phyloP scores from a whole-genome alignment of 331 rosid genomes.

The Saraca asoca region DNA sequence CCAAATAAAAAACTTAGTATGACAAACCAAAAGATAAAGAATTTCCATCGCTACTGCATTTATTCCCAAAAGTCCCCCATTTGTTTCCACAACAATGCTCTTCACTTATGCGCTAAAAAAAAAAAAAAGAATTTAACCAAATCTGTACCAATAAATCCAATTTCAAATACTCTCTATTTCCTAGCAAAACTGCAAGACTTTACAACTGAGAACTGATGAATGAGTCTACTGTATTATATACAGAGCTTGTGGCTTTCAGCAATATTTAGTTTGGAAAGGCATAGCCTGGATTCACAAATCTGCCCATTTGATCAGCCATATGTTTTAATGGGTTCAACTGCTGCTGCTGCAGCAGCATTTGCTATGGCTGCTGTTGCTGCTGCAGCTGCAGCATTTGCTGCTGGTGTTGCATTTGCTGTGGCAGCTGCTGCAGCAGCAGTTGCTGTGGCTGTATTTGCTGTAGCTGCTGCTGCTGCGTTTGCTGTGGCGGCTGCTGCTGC shows the following conservation, averaged over 20 bases:
- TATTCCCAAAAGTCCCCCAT: neutral
- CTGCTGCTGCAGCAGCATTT: too few species aligned
- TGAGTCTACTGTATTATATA: constrained; percentile 15
- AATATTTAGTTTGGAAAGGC: constrained; percentile 43
- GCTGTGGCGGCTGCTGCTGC: constrained; percentile 4
- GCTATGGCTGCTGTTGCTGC: too few species aligned
- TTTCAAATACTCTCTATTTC: constrained; percentile 1
- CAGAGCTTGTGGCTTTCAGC: neutral
- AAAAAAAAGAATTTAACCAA: constrained; percentile 4
- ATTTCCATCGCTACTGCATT: constrained; percentile 14
- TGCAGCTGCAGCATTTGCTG: too few species aligned
- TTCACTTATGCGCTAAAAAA: neutral
- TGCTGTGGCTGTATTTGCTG: too few species aligned
- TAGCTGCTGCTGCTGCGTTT: too few species aligned
- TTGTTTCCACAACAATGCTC: neutral
- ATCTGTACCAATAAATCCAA: constrained; percentile 22
- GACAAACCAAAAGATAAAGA: neutral
- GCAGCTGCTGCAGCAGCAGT: too few species aligned
- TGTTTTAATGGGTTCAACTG: constrained; percentile 12
- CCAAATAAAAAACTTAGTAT: neutral
- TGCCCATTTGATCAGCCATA: constrained; percentile 34
- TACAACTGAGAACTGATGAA: constrained; percentile 17
- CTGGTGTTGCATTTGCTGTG: too few species aligned
- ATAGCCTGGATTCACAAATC: constrained; percentile 36
- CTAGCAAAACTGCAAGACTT: constrained; percentile 20